phyloP scores from a whole-genome alignment of 2,329 filamentous ascomycete species.

The Colletotrichum kahawae region DNA sequence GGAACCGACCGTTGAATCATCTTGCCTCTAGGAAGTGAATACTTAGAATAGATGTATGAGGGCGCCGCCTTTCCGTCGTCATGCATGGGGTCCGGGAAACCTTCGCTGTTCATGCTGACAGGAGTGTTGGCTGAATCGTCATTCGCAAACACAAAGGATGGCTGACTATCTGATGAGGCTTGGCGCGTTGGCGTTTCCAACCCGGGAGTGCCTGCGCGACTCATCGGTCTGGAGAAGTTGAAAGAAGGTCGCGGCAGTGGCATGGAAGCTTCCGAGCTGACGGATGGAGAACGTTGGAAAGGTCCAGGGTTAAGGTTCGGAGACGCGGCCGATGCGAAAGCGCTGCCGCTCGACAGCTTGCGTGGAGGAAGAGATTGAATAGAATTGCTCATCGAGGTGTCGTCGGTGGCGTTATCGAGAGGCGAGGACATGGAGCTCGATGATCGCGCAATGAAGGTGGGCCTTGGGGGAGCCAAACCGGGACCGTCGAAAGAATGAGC shows the following conservation, averaged over 20 bases:
- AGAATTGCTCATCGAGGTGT: conserved; percentile 60
- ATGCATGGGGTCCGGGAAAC: conserved; percentile 59
- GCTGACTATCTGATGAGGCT: conserved; percentile 70
- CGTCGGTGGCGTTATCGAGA: conserved; percentile 73
- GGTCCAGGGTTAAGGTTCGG: conserved; percentile 57
- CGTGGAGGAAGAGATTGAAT: conserved; percentile 71
- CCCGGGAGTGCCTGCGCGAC: conserved; percentile 68
- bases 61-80: conserved; percentile 60
- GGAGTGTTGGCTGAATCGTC: conserved; percentile 73
- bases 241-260: conserved; percentile 75
- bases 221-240: conserved; percentile 93
- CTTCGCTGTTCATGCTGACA: conserved; percentile 74
- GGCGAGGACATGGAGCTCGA: conserved; percentile 69
- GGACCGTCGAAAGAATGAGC: conserved; percentile 55
- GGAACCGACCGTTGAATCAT: conserved; percentile 72
- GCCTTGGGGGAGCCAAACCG: conserved; percentile 55
- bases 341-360: conserved; percentile 74
- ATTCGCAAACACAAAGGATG: conserved; percentile 61
- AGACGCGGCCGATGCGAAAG: conserved; percentile 52
- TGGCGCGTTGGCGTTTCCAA: conserved; percentile 66
- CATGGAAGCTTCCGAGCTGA: conserved; percentile 80
- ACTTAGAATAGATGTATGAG: conserved; percentile 88
- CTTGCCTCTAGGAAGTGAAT: conserved; percentile 82
- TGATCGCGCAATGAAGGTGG: conserved; percentile 55
- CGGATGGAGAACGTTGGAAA: conserved; percentile 80